Conservation (phyloP, 805 yeast genomes). For the Candida manassasensis region DNA sequence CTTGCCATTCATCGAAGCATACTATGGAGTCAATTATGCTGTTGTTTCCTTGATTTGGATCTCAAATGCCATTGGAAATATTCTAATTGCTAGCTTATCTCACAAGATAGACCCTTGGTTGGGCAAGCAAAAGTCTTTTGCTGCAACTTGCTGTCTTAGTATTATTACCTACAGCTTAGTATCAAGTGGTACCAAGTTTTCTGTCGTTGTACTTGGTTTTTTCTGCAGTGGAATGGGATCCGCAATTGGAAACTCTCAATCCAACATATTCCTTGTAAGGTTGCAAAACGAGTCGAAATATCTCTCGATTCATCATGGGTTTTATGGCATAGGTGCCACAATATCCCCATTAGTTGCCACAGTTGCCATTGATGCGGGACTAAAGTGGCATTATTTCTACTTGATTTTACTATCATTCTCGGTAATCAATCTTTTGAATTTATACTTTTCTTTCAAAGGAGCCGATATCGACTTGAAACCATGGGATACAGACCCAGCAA, state of each 20-base stretch:
- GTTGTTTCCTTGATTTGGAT: conserved; percentile 58
- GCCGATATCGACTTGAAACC: conserved; percentile 43
- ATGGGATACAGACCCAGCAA: conserved; percentile 21
- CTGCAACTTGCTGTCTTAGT: conserved; percentile 33
- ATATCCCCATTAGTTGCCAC: conserved; percentile 64
- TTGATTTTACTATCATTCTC: conserved; percentile 43
- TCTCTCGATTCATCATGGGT: conserved; percentile 62
- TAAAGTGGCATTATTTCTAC: conserved; percentile 52
- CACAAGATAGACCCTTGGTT: conserved; percentile 38
- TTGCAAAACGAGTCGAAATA: conserved; percentile 51
- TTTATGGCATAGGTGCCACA: conserved; percentile 71
- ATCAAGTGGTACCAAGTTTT: conserved; percentile 46
- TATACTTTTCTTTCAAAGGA: conserved; percentile 43
- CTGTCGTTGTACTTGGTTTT: conserved; percentile 45
- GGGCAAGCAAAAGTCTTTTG: conserved; percentile 37
- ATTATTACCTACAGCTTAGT: conserved; percentile 42
- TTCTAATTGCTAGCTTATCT: conserved; percentile 45
- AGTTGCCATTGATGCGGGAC: conserved; percentile 43
- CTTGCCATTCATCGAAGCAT: conserved; percentile 48
- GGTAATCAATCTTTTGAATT: conserved; percentile 24
- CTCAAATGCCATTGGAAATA: conserved; percentile 52
- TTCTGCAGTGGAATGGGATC: conserved; percentile 57
- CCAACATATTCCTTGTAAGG: conserved; percentile 47
- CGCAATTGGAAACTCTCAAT: conserved; percentile 46
- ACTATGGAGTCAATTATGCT: conserved; percentile 46